Evolutionary conservation across 495 filamentous ascomycete species (phyloP), one percentile per base, ranked within the genome.

Genomic region (Trichoderma gamsii): DNA sequence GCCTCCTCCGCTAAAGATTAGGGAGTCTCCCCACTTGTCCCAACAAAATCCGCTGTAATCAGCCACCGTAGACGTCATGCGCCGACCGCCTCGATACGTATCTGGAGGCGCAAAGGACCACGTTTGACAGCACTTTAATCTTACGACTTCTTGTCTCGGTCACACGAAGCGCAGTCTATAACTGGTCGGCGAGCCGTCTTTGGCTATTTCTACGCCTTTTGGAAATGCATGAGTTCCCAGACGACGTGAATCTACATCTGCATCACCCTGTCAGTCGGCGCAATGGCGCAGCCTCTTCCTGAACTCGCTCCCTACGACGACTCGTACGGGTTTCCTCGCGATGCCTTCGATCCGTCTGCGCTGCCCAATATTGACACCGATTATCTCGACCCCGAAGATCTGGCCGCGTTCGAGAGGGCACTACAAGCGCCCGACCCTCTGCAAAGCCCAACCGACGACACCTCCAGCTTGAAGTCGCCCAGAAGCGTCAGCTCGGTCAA

Each of bases 291-390:
- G 27, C 56, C 56, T 25, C 29, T 29, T 35, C 56, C 56, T 32
- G 13, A 61, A 21, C 56, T 61, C 25, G 27, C 56, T 61, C 56
- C 56, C 23, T 61, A 61, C 56, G 56, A 61, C 25, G 56, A 29
- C 11, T 29, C 73, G 18, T 83, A 82, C 69, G 81, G 81, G 51
- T 83, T 81, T 65, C 77, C 80, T 3, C 78, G 80, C 21, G 78
- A 82, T 66, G 75, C 78, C 21, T 83, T 82, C 66, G 81, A 83
- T 73, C 72, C 69, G n/a, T 72, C 73, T 25, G 75, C 66, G 4
- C 78, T 91, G 65, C 89, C 89, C 21, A 89, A 92, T 73, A 81
- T 82, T 71, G 83, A 89, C 71, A 79, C 78, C 69, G 85, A 91
- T 56, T 93, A 92, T 71, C 80, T 92, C 72, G 83, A 72, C 3